Evolutionary conservation across 1,284 basidiomycete species (phyloP).

Genomic region (Sanghuangporus sanghuang): DNA sequence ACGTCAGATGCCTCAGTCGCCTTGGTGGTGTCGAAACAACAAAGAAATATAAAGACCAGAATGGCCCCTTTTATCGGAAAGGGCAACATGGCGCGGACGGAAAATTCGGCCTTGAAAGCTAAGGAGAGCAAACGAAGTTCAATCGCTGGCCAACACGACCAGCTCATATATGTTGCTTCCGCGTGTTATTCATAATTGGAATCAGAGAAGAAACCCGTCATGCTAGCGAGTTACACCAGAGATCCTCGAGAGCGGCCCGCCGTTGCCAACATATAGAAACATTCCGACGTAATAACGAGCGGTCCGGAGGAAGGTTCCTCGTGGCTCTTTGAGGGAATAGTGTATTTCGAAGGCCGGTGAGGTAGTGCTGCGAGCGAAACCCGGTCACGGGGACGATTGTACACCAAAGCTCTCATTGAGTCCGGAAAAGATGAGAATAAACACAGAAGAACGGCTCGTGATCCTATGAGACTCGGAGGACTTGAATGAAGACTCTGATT

Average conservation of each 20-base stretch:
- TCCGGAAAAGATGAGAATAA: neutral
- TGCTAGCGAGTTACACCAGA: too few relatives aligned
- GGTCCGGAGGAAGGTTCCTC: neutral
- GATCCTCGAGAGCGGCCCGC: neutral
- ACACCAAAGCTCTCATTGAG: neutral
- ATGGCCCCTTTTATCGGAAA: neutral
- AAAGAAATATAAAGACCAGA: neutral
- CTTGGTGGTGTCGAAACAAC: too few relatives aligned
- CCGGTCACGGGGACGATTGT: neutral
- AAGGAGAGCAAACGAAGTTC: neutral
- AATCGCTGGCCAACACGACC: neutral
- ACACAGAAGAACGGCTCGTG: neutral
- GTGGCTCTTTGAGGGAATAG: neutral
- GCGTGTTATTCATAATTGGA: neutral
- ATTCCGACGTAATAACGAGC: neutral
- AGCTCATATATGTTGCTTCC: neutral
- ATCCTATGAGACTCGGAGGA: too few relatives aligned
- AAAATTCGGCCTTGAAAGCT: neutral
- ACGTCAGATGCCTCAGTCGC: neutral
- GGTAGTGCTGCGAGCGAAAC: neutral
- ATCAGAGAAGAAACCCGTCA: neutral
- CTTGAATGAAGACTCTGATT: too few relatives aligned
- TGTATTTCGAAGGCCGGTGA: neutral
- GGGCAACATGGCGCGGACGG: neutral
- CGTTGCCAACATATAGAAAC: neutral